Evolutionary conservation across 208 protist species (phyloP).

Genomic region (Leishmania tarentolae): DNA sequence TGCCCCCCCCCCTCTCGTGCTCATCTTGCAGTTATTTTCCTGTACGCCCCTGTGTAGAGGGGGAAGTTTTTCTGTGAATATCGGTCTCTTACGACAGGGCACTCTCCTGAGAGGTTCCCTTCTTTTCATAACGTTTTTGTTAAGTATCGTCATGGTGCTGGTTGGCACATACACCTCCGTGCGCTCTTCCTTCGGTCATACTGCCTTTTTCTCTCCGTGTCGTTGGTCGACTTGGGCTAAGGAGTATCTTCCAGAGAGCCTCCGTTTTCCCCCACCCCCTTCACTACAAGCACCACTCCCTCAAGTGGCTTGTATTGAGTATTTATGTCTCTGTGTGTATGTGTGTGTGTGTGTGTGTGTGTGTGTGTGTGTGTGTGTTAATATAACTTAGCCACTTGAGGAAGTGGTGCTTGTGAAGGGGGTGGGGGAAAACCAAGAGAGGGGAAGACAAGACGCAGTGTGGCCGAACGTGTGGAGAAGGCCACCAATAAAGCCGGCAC

Average conservation of each 20-base stretch:
- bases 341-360: too few relatives aligned
- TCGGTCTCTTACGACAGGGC: not conserved
- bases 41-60: not conserved
- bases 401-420: not conserved
- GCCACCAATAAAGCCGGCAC: not conserved
- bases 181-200: not conserved
- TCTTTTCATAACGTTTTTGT: not conserved
- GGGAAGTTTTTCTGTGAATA: not conserved
- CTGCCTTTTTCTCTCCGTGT: not conserved
- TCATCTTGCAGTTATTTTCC: not conserved
- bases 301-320: not conserved
- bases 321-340: not conserved
- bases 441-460: not conserved
- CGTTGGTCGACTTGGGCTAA: not conserved
- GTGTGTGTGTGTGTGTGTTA: too few relatives aligned
- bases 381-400: not conserved
- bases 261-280: not conserved
- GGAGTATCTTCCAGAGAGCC: not conserved
- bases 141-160: not conserved
- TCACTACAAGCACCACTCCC: not conserved
- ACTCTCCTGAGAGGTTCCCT: not conserved
- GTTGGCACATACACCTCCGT: not conserved
- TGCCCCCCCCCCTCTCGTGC: too few relatives aligned
- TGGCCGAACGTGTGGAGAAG: not conserved
- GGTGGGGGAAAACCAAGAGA: not conserved